These are phyloP conservation scores for Proliferodiscus dingleyae DNA, from an alignment of 2,329 filamentous ascomycete genomes.

Conservation along the genomic window DNA sequence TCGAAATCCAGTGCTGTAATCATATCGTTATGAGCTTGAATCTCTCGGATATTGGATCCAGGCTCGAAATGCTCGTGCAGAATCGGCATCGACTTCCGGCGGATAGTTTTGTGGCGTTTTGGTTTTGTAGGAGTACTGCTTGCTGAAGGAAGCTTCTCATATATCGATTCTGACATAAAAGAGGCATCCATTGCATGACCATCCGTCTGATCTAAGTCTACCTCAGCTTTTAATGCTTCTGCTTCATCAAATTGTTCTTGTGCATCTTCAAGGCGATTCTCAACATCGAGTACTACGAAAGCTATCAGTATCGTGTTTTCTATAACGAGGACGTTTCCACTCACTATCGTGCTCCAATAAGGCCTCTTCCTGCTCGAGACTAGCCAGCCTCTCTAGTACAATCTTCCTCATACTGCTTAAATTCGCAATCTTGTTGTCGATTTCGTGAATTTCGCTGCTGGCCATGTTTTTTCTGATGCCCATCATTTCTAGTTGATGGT, in stretches of 20 bases:
- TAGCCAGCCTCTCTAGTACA: conserved; percentile 79
- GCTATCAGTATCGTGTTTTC: conserved; percentile 11
- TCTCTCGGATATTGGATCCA: conserved; percentile 80
- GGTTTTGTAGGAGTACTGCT: conserved; percentile 46
- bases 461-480: conserved; percentile 95
- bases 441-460: conserved; percentile 90
- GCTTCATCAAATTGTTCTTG: conserved; percentile 55
- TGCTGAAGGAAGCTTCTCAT: conserved; percentile 74
- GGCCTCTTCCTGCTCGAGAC: conserved; percentile 84
- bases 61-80: conserved; percentile 93
- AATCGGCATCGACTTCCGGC: conserved; percentile 85
- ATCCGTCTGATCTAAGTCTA: conserved; percentile 43
- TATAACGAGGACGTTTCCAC: conserved; percentile 30
- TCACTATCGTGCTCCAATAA: conserved; percentile 82
- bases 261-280: conserved; percentile 56
- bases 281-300: conserved; percentile 54
- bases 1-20: conserved; percentile 95
- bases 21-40: conserved; percentile 81
- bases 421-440: conserved; percentile 95
- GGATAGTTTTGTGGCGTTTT: conserved; percentile 52
- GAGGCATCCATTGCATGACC: conserved; percentile 43
- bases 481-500: conserved; percentile 86
- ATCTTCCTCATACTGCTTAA: conserved; percentile 89
- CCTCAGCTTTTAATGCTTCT: conserved; percentile 49
- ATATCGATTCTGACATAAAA: conserved; percentile 98